Evolutionary conservation across 1,139 yeast genomes (phyloP).

Genomic region (Geotrichum australiense): DNA sequence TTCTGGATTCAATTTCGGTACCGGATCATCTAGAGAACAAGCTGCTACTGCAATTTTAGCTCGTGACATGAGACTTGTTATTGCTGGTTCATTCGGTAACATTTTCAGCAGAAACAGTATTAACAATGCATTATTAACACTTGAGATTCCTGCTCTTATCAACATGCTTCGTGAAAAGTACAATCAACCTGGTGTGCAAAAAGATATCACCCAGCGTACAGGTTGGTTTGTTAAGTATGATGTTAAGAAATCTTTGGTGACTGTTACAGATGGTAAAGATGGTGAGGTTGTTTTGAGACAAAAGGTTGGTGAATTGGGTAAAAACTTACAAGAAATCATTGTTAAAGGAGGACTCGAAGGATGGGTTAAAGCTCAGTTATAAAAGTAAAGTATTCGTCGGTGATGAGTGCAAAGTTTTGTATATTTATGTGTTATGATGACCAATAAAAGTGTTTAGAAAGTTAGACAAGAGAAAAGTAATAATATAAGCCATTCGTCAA

Average conservation of each 20-base stretch:
- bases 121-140: conserved; percentile 86
- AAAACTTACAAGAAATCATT: conserved; percentile 91
- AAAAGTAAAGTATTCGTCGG: conserved; percentile 3
- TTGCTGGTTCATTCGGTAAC: conserved; percentile 96
- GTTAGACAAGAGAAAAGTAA: not conserved
- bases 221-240: conserved; percentile 94
- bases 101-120: conserved; percentile 93
- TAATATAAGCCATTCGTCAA: too few relatives aligned
- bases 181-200: conserved; percentile 38
- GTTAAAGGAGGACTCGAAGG: conserved; percentile 97
- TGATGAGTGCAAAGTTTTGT: not conserved
- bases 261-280: conserved; percentile 60
- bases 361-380: conserved; percentile 67
- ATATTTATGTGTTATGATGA: not conserved
- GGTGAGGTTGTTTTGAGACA: conserved; percentile 63
- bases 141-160: conserved; percentile 86
- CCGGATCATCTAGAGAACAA: conserved; percentile 98
- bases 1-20: conserved; percentile 93
- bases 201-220: conserved; percentile 83
- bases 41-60: conserved; percentile 97
- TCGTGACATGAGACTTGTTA: conserved; percentile 84
- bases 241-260: conserved; percentile 73
- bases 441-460: not conserved
- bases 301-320: conserved; percentile 92
- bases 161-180: conserved; percentile 66